Conservation (phyloP, 2,329 filamentous ascomycete species). For the Colletotrichum horii region DNA sequence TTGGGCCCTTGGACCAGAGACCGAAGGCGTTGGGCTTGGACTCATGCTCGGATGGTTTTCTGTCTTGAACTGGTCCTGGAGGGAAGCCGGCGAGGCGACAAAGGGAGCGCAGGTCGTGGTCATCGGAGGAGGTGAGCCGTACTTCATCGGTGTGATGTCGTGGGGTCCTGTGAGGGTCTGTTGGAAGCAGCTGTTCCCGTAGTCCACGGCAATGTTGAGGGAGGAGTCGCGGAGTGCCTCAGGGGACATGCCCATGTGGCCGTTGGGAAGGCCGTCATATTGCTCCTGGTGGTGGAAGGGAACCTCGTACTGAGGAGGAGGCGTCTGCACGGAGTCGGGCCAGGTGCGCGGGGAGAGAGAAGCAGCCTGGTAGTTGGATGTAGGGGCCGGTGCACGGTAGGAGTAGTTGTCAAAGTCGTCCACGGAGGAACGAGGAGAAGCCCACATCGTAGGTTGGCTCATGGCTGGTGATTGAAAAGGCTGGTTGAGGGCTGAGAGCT, state of each 20-base stretch:
- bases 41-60: background rate
- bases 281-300: slow-evolving; percentile 8
- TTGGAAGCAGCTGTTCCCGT: background rate
- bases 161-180: background rate
- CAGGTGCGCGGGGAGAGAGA: slow-evolving; percentile 39
- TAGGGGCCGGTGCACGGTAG: slow-evolving; percentile 33
- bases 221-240: background rate
- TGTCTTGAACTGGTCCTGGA: background rate
- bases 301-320: slow-evolving; percentile 4
- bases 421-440: slow-evolving; percentile 39
- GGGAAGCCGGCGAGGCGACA: background rate
- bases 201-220: slow-evolving; percentile 4
- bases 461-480: slow-evolving; percentile 3
- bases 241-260: background rate
- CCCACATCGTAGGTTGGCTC: slow-evolving; percentile 27
- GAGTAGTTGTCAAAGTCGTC: slow-evolving; percentile 43
- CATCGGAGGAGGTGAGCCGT: background rate
- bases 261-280: background rate
- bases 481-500: background rate
- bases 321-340: slow-evolving; percentile 22
- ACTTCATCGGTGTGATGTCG: background rate
- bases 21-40: background rate
- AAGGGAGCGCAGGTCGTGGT: background rate
- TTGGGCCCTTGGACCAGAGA: background rate
- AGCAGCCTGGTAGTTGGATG: slow-evolving; percentile 30